Percentiles rank a stretch among this genome's conserved stretches.
phyloP scores from a whole-genome alignment of 2,329 filamentous ascomycete genomes.

The Beauveria sp. region DNA sequence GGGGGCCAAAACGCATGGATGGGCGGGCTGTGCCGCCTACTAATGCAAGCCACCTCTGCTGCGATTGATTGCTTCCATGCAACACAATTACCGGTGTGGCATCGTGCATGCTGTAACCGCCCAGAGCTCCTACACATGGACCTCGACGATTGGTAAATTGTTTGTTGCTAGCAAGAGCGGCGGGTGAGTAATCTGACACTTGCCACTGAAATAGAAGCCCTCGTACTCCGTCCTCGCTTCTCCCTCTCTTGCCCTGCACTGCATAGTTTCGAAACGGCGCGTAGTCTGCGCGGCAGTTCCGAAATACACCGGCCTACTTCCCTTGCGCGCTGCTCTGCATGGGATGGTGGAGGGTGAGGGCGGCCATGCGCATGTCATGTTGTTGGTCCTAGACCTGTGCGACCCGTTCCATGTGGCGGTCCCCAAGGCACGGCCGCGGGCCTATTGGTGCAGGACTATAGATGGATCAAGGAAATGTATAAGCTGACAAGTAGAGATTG shows the following conservation, averaged over 20 bases:
- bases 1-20: not conserved
- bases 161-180: too few relatives aligned
- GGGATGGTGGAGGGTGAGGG: too few relatives aligned
- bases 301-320: too few relatives aligned
- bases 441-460: not conserved
- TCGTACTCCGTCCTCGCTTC: not conserved
- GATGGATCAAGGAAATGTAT: not conserved
- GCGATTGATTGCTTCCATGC: not conserved
- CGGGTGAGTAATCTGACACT: not conserved
- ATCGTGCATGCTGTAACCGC: constrained; percentile 3
- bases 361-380: not conserved
- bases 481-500: not conserved
- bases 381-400: not conserved
- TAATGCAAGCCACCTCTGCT: not conserved
- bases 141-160: too few relatives aligned
- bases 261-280: not conserved
- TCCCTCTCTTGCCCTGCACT: not conserved
- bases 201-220: not conserved
- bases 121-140: not conserved
- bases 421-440: not conserved
- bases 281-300: not conserved
- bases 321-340: too few relatives aligned
- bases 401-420: not conserved
- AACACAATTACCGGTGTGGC: not conserved
- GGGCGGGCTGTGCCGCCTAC: not conserved